Evolutionary conservation across 2,329 filamentous ascomycete genomes (phyloP).

Genomic region (Cladosporium sp.): DNA sequence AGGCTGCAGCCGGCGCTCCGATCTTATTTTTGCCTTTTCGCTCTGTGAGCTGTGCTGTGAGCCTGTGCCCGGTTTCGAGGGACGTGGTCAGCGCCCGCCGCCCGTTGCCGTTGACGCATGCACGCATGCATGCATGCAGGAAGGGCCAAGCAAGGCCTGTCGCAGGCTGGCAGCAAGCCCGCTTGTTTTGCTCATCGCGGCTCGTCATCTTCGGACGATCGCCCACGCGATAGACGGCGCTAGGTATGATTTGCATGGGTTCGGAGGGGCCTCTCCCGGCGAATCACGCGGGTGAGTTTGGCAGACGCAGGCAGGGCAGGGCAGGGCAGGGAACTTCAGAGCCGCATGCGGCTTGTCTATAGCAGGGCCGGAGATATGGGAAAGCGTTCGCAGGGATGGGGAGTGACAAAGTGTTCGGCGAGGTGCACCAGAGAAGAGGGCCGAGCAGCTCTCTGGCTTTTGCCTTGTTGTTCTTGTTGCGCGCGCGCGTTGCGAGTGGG

Average conservation of each 20-base stretch:
- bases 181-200: not conserved
- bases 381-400: slow-evolving; percentile 6
- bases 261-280: not conserved
- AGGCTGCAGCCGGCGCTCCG: slow-evolving; percentile 10
- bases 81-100: not conserved
- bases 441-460: not conserved
- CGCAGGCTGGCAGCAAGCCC: not conserved
- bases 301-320: not conserved
- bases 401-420: not conserved
- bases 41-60: not conserved
- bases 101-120: slow-evolving; percentile 3
- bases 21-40: slow-evolving; percentile 12
- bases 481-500: not conserved
- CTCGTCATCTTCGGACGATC: slow-evolving; percentile 18
- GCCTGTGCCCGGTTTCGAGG: slow-evolving; percentile 13
- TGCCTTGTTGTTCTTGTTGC: no score
- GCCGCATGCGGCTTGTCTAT: slow-evolving; percentile 14
- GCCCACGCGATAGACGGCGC: slow-evolving; percentile 11
- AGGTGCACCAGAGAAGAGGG: not conserved
- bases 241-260: slow-evolving; percentile 19
- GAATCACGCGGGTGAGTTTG: not conserved
- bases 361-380: slow-evolving; percentile 3
- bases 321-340: slow-evolving; percentile 3
- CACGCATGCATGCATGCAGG: not conserved
- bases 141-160: not conserved